Base-by-base conservation (phyloP, 2,329 filamentous ascomycete genomes). In the Pestalotiopsis fici region DNA sequence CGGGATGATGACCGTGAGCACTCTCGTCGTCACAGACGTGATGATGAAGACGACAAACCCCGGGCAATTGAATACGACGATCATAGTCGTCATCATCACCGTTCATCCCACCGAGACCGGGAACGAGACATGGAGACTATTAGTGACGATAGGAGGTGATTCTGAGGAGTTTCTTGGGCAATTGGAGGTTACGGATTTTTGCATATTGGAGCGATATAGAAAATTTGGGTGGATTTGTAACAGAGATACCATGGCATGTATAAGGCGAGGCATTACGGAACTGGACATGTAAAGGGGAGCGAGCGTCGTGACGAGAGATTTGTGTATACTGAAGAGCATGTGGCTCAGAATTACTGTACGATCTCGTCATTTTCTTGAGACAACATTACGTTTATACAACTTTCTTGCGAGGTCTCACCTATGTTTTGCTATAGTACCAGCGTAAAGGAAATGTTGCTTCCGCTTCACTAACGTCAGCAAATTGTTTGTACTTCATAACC, bases 61-160 rank as follows among this genome's bases (percentile, higher is more conserved):
- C 69, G 69, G 63, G 71, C 74, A 1, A 72, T 75, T 50, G 75
- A 77, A 23, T 76, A 74, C 56, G 71, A 74, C 18, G 56, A 69
- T n/a, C 57, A 65, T 4, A 68, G 66, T 43, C 70, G 66, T 43
- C 64, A 70, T 60, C 70, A 71, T 62, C 72, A 69, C 39, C 70
- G 70, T 37, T 31, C 55, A 5, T 70, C 72, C 6, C 64, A 35
- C 31, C 31, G 69, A 25, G 62, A 69, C 61, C 66, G 69, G 5
- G 69, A 73, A 1, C 60, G 69, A 11, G 72, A 75, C 64, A 72
- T 74, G 64, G 73, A 76, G 25, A 71, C 71, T 3, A 54, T 63
- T 9, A 68, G 69, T 62, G 71, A 73, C 15, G 66, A 70, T 21
- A 70, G 70, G 37, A 71, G 72, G n/a, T 73, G 65, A 70, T 47